Evolutionary conservation across 139 green algal genomes (phyloP).

Genomic region (Parachlorella kessleri): DNA sequence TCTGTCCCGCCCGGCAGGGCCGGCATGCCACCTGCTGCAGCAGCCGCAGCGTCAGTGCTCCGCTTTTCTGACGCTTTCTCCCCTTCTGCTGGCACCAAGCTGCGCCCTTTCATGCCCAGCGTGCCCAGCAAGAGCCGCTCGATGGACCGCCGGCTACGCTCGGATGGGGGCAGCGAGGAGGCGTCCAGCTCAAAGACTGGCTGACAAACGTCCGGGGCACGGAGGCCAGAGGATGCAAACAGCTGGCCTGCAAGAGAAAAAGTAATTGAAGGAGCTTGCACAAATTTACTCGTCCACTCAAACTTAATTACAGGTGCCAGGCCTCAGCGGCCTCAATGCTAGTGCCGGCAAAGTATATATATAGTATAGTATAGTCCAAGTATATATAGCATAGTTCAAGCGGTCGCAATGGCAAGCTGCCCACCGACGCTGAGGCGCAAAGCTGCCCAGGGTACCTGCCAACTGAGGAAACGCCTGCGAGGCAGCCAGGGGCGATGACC

Average conservation of each 20-base stretch:
- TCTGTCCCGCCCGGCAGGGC: too few relatives aligned
- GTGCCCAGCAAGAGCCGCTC: conserved; percentile 29
- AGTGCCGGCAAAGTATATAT: too few relatives aligned
- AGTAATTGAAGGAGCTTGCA: too few relatives aligned
- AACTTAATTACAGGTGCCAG: too few relatives aligned
- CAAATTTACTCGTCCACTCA: too few relatives aligned
- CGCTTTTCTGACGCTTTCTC: not conserved
- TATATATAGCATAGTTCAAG: not conserved
- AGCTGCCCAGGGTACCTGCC: too few relatives aligned
- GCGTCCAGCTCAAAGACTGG: conserved; percentile 51
- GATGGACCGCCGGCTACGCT: conserved; percentile 25
- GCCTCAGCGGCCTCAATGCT: too few relatives aligned
- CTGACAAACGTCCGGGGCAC: conserved; percentile 24
- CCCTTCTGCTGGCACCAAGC: not conserved
- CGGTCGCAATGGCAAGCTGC: too few relatives aligned
- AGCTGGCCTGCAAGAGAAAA: conserved; percentile 2
- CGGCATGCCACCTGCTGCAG: too few relatives aligned
- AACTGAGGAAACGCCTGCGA: conserved; percentile 20
- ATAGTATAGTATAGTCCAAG: too few relatives aligned
- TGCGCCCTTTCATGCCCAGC: conserved; percentile 28
- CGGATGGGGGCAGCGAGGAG: conserved; percentile 10
- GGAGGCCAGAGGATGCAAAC: conserved; percentile 30
- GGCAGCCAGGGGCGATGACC: conserved; percentile 12
- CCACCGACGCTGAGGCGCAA: too few relatives aligned
- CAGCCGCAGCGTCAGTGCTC: too few relatives aligned